Percentiles rank a stretch among this genome's conserved stretches.
Conservation (phyloP, 768 basidiomycete species). For the Boletus subcaerulescens region DNA sequence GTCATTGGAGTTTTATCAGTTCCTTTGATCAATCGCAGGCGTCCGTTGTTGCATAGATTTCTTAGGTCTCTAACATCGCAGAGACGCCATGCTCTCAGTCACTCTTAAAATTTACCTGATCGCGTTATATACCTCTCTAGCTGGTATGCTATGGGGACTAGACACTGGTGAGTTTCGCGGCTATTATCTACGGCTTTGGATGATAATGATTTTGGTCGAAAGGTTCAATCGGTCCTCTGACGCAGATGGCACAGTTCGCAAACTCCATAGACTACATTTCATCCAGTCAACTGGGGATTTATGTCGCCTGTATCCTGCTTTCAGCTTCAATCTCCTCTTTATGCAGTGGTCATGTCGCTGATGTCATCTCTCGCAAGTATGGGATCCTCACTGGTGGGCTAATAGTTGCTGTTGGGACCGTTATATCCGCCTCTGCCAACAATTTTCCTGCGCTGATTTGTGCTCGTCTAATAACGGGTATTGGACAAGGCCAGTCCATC, state of each 20-base stretch:
- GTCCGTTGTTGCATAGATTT: not conserved
- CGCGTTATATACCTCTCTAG: slow-evolving; percentile 25
- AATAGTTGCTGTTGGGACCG: slow-evolving; percentile 41
- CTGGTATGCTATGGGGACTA: slow-evolving; percentile 32
- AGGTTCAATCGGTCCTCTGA: slow-evolving; percentile 43
- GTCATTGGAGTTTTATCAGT: not conserved
- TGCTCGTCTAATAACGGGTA: slow-evolving; percentile 44
- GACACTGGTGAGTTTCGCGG: slow-evolving; percentile 23
- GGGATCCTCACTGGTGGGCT: slow-evolving; percentile 42
- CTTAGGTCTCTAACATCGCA: not conserved
- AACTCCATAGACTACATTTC: slow-evolving; percentile 35
- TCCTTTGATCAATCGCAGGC: not conserved
- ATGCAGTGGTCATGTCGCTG: slow-evolving; percentile 42
- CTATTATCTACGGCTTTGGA: not conserved
- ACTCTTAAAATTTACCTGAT: slow-evolving; percentile 24
- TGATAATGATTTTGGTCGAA: not conserved
- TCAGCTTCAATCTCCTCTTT: slow-evolving; percentile 40
- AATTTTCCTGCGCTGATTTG: slow-evolving; percentile 38
- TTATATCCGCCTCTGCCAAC: slow-evolving; percentile 37
- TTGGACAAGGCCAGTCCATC: slow-evolving; percentile 46
- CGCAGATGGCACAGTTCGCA: slow-evolving; percentile 45
- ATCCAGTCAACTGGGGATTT: slow-evolving; percentile 40
- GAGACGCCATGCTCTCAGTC: slow-evolving; percentile 11
- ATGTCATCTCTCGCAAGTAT: slow-evolving; percentile 45
- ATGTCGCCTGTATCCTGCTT: slow-evolving; percentile 43